Evolutionary conservation across 345 rosid genomes (phyloP), one percentile per base, ranked within the genome.

Genomic region (Gossypium sturtianum): DNA sequence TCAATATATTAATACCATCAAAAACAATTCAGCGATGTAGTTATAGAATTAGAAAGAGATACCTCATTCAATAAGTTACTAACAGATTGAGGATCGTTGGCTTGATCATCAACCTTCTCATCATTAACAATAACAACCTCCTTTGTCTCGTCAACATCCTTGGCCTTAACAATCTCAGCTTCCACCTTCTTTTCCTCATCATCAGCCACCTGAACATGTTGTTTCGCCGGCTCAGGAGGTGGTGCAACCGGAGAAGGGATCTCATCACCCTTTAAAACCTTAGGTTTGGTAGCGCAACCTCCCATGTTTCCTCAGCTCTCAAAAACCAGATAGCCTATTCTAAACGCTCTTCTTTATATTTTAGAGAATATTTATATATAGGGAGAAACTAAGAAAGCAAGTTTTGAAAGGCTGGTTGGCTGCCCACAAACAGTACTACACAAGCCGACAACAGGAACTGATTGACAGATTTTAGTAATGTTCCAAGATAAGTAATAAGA

Each of bases 231-330:
- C 65, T 25, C 80, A 16, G 82, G 75, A 1, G 61, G 75, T 1
- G 67, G 81, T 12, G 12, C 79, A 6, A 48, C 82, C 53, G 62
- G 81, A 4, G 29, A 72, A 47, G 54, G 72, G 7, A 22, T 64
- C 12, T 51, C 83, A 2, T 76, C 81, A 23, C 77, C 82, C 84
- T 77, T 85, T 66, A 76, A 74, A 49, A 82, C 87, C 82, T 82
- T 85, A 0, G 87, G 87, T 77, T 85, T 87, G 38, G 88, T 81
- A 3, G 86, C 86, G 52, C 90, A 87, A 12, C 80, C 86, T 66
- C 90, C 90, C 88, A 84, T 87, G 38, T 75, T 78, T 17, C 29
- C 58, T 69, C 72, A 25, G 45, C 45, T 16, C 15, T 4, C 64
- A 4, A 41, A 41, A 56, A n/a, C 51, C 62, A 70, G 7, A 53